Conservation (phyloP, 805 yeast genomes). For the Saccharomycopsis amapae region DNA sequence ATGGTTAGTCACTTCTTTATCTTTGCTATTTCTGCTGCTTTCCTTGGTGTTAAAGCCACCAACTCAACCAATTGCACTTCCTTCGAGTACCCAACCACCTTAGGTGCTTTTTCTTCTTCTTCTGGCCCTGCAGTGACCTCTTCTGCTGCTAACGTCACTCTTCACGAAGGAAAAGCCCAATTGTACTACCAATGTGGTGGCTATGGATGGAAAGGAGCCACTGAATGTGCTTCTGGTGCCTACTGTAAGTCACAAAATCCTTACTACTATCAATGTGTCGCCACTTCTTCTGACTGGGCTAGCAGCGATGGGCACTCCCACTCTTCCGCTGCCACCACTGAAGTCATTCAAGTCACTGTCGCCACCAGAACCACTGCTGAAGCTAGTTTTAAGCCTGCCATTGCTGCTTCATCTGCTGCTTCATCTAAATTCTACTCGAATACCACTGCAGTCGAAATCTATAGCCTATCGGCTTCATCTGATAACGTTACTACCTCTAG, state of each 20-base stretch:
- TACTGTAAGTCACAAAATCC: background rate
- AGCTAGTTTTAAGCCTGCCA: background rate
- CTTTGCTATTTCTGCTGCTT: too few species aligned
- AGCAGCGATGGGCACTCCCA: too few species aligned
- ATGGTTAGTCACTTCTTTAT: background rate
- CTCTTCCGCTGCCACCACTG: background rate
- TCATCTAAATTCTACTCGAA: too few species aligned
- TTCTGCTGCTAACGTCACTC: background rate
- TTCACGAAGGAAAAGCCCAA: background rate
- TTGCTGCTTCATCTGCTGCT: background rate
- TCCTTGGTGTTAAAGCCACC: too few species aligned
- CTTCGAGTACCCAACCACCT: too few species aligned
- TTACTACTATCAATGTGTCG: background rate
- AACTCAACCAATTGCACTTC: too few species aligned
- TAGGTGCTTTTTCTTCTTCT: background rate
- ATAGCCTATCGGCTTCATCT: too few species aligned
- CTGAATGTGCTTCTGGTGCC: conserved; percentile 1
- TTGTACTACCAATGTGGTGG: conserved; percentile 1
- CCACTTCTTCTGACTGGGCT: too few species aligned
- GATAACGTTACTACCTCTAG: too few species aligned
- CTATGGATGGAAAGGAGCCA: background rate
- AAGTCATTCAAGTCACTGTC: background rate
- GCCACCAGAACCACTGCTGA: background rate
- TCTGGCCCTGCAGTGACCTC: background rate
- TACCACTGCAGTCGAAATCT: too few species aligned